Conservation (phyloP, 176 grass and related monocot species). For the Puya raimondii region DNA sequence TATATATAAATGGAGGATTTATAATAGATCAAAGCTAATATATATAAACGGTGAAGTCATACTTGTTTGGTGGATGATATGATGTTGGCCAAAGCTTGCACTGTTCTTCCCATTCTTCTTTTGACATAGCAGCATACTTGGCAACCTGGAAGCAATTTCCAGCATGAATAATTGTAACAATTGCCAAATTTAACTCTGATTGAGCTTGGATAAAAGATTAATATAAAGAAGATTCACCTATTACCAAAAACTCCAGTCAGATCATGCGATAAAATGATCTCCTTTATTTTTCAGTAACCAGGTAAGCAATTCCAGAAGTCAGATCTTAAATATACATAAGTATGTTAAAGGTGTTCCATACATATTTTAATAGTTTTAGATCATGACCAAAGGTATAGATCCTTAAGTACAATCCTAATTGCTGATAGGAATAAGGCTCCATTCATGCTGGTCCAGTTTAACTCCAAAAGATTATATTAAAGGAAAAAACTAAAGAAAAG, state of each 20-base stretch:
- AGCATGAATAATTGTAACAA: slow-evolving; percentile 13
- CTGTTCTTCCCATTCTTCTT: slow-evolving; percentile 90
- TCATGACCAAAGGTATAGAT: background rate
- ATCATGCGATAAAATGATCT: too few relatives aligned
- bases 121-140: slow-evolving; percentile 58
- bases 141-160: slow-evolving; percentile 53
- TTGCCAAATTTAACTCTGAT: too few relatives aligned
- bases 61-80: slow-evolving; percentile 72
- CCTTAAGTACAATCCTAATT: background rate
- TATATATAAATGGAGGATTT: too few relatives aligned
- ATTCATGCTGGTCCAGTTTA: background rate
- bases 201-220: too few relatives aligned
- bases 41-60: slow-evolving; percentile 18
- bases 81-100: slow-evolving; percentile 98
- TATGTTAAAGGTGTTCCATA: background rate
- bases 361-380: background rate
- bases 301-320: too few relatives aligned
- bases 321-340: too few relatives aligned
- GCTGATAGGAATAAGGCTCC: background rate
- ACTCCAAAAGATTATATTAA: background rate
- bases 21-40: slow-evolving; percentile 6
- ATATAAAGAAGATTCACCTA: too few relatives aligned
- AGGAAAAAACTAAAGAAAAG: background rate
- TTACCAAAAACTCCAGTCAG: too few relatives aligned
- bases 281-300: too few relatives aligned